Evolutionary conservation across 805 yeast species (phyloP), one percentile per base, ranked within the genome.

Genomic region (Saccharomycopsis sp.): DNA sequence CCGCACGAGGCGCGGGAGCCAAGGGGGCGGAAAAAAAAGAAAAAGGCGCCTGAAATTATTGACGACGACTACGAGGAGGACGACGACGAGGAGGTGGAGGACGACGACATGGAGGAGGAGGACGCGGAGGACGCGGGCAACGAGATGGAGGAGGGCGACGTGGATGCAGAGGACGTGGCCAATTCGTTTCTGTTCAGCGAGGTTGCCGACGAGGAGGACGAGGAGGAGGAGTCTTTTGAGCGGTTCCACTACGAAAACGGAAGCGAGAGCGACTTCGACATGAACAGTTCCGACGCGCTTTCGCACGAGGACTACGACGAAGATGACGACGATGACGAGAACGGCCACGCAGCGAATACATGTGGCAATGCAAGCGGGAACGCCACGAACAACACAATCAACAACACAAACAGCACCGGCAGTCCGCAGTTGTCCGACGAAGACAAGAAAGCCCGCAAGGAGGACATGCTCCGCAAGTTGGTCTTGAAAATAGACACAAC

Each of bases 321-420:
- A 2, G 65, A 59, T 24, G 61, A 60, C 37, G 62, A 59, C 2
- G 65, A 74, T 8, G 69, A 70, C 55, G 74, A 70, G 8, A 29
- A 12, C 12, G 37, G 37, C 37, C n/a, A n/a, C n/a, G n/a, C n/a
- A n/a, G n/a, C n/a, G n/a, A n/a, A n/a, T n/a, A n/a, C n/a, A n/a
- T n/a, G n/a, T n/a, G n/a, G n/a, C n/a, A n/a, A n/a, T n/a, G n/a
- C n/a, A n/a, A n/a, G n/a, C n/a, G n/a, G n/a, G n/a, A n/a, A n/a
- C n/a, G n/a, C n/a, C n/a, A n/a, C n/a, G n/a, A n/a, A n/a, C n/a
- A n/a, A n/a, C n/a, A n/a, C n/a, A n/a, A n/a, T n/a, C n/a, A n/a
- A n/a, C n/a, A n/a, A n/a, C n/a, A n/a, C n/a, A n/a, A n/a, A n/a
- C n/a, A n/a, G n/a, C n/a, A n/a, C n/a, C n/a, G n/a, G n/a, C n/a